A percentile compares a stretch with the other conserved stretches of the same genome.
phyloP scores from a whole-genome alignment of 1,139 yeast species.

The Lipomyces yarrowii region DNA sequence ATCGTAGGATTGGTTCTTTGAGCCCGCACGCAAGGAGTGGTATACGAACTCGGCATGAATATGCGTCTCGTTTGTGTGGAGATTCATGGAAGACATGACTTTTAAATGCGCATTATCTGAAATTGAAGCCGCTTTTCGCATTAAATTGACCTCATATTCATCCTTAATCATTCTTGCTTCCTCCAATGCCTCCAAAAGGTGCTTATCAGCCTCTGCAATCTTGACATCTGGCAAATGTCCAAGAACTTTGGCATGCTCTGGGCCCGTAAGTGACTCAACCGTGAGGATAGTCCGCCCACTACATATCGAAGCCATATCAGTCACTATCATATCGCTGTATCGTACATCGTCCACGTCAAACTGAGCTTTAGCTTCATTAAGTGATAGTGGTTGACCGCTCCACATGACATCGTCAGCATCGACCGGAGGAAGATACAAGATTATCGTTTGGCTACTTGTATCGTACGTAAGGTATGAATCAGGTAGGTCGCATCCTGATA shows the following conservation, averaged over 20 bases:
- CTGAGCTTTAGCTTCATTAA: conserved; percentile 62
- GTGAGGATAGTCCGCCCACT: conserved; percentile 9
- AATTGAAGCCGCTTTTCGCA: conserved; percentile 79
- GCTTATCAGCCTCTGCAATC: conserved; percentile 48
- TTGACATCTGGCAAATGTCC: conserved; percentile 26
- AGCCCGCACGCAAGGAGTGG: conserved; percentile 92
- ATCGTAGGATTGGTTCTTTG: conserved; percentile 84
- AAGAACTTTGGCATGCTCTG: conserved; percentile 7
- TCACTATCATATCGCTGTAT: conserved; percentile 54
- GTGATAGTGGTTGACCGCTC: conserved; percentile 82
- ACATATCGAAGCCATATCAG: conserved; percentile 32
- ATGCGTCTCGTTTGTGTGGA: conserved; percentile 75
- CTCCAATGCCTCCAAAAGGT: conserved; percentile 74
- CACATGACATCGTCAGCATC: conserved; percentile 93
- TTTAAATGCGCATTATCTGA: conserved; percentile 88
- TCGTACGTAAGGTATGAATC: conserved; percentile 72
- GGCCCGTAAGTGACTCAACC: conserved; percentile 16
- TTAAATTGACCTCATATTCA: conserved; percentile 69
- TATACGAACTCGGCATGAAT: conserved; percentile 94
- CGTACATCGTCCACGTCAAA: conserved; percentile 84
- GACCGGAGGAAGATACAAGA: conserved; percentile 76
- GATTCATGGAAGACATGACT: conserved; percentile 90
- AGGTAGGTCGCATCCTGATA: conserved; percentile 83
- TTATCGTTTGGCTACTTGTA: conserved; percentile 56
- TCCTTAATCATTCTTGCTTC: conserved; percentile 87